These are phyloP conservation scores for Parastagonospora avenae DNA, from an alignment of 2,329 filamentous ascomycete genomes.

Conservation along the genomic window DNA sequence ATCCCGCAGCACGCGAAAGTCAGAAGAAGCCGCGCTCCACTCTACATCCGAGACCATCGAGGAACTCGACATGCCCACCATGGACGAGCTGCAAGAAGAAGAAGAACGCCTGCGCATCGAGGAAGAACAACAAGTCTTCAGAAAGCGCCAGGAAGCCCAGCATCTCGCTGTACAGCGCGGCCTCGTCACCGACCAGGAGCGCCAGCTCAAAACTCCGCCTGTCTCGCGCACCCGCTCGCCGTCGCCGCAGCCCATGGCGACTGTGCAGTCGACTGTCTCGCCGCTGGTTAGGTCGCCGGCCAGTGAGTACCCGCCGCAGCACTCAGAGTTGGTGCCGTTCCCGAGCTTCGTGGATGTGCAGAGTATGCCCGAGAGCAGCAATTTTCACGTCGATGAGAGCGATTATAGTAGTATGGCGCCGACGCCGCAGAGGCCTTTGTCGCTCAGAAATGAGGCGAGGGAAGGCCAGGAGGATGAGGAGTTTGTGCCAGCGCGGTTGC, in stretches of 20 bases:
- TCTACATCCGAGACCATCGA: constrained; percentile 30
- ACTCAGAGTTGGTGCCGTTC: constrained; percentile 16
- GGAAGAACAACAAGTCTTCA: constrained; percentile 62
- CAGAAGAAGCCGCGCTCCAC: constrained; percentile 25
- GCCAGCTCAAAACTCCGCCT: constrained; percentile 16
- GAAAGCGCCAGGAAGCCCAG: constrained; percentile 60
- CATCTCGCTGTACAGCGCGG: constrained; percentile 61
- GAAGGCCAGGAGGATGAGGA: constrained; percentile 14
- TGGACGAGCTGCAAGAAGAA: constrained; percentile 62
- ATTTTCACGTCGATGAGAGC: constrained; percentile 35
- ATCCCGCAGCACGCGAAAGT: constrained; percentile 50
- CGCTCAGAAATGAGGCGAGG: constrained; percentile 21
- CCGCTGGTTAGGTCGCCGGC: constrained; percentile 22
- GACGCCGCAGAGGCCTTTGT: constrained; percentile 32
- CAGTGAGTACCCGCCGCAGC: constrained; percentile 14
- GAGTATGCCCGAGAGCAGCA: constrained; percentile 37
- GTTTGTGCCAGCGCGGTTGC: constrained; percentile 44
- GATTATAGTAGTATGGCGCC: constrained; percentile 33
- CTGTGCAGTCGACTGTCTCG: constrained; percentile 16
- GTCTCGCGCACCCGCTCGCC: constrained; percentile 9
- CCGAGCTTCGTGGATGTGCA: constrained; percentile 34
- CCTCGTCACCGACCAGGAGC: constrained; percentile 44
- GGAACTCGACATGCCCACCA: constrained; percentile 49
- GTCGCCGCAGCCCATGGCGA: constrained; percentile 17
- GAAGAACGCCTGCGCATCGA: constrained; percentile 59